phyloP scores from a whole-genome alignment of 2,329 filamentous ascomycete genomes.

The Neurospora crassa region DNA sequence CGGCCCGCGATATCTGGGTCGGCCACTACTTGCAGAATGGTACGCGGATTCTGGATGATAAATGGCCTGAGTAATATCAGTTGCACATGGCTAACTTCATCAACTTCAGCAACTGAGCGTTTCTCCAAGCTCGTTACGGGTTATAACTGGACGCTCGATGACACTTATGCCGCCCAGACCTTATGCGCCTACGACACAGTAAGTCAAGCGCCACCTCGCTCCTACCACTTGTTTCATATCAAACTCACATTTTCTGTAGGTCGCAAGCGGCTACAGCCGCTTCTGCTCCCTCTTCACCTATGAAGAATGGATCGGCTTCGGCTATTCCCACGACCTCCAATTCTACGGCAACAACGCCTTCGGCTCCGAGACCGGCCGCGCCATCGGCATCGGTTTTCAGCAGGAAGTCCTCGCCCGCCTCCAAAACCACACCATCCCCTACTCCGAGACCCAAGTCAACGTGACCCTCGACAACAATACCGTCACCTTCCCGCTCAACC shows the following conservation, averaged over 20 bases:
- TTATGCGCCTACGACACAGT: slow-evolving; percentile 69
- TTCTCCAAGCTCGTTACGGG: slow-evolving; percentile 45
- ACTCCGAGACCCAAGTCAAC: slow-evolving; percentile 53
- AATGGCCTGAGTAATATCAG: too few species aligned
- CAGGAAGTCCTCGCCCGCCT: slow-evolving; percentile 64
- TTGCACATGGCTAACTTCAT: neutral
- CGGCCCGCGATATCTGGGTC: slow-evolving; percentile 50
- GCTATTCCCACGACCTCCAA: slow-evolving; percentile 58
- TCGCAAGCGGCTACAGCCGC: slow-evolving; percentile 64
- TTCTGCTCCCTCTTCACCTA: slow-evolving; percentile 71
- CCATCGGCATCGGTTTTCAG: slow-evolving; percentile 64
- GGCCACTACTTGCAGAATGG: slow-evolving; percentile 54
- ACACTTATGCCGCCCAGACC: slow-evolving; percentile 59
- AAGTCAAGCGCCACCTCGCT: neutral
- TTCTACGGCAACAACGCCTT: slow-evolving; percentile 56
- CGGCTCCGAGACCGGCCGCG: slow-evolving; percentile 55
- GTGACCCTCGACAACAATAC: slow-evolving; percentile 59
- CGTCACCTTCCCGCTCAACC: slow-evolving; percentile 63
- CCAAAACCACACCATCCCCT: slow-evolving; percentile 53
- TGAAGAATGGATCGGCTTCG: slow-evolving; percentile 63
- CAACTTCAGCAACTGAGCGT: slow-evolving; percentile 42
- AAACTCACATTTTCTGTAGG: slow-evolving; percentile 19
- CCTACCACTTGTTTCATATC: slow-evolving; percentile 3
- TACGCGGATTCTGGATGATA: slow-evolving; percentile 11
- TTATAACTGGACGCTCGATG: slow-evolving; percentile 54